phyloP scores from a whole-genome alignment of 768 basidiomycete genomes.

The Pleurotus eryngii region DNA sequence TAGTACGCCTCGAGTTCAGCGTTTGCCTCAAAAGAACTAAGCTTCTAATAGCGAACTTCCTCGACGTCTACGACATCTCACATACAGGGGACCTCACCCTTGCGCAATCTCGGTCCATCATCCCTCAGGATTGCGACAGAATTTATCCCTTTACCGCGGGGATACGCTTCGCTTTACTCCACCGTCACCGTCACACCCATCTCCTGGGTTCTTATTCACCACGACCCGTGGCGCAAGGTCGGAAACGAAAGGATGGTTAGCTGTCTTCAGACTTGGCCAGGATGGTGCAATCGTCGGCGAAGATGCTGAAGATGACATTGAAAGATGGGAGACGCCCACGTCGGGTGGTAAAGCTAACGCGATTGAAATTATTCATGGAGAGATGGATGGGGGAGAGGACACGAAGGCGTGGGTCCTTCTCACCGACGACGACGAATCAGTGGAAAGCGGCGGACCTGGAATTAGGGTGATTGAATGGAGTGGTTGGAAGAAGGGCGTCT shows the following conservation, averaged over 20 bases:
- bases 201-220: constrained; percentile 38
- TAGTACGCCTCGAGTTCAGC: constrained; percentile 20
- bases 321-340: constrained; percentile 42
- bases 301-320: constrained; percentile 21
- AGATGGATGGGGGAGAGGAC: constrained; percentile 7
- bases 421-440: constrained; percentile 44
- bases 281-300: constrained; percentile 25
- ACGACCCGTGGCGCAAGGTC: constrained; percentile 44
- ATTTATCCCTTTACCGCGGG: constrained; percentile 31
- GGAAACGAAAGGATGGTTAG: constrained; percentile 37
- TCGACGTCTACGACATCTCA: constrained; percentile 41
- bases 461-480: constrained; percentile 49
- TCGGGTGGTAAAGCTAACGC: constrained; percentile 53
- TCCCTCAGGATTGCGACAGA: constrained; percentile 17
- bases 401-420: constrained; percentile 44
- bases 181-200: constrained; percentile 29
- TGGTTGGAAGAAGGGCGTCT: constrained; percentile 37
- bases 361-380: constrained; percentile 38
- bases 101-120: constrained; percentile 20
- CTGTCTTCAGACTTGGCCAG: constrained; percentile 37
- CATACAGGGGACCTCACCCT: constrained; percentile 12
- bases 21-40: background rate
- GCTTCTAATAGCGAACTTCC: constrained; percentile 38
- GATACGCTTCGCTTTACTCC: constrained; percentile 45
- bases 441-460: constrained; percentile 29